These are phyloP conservation scores for Serendipita sp. DNA, from an alignment of 768 basidiomycete genomes.

Conservation along the genomic window DNA sequence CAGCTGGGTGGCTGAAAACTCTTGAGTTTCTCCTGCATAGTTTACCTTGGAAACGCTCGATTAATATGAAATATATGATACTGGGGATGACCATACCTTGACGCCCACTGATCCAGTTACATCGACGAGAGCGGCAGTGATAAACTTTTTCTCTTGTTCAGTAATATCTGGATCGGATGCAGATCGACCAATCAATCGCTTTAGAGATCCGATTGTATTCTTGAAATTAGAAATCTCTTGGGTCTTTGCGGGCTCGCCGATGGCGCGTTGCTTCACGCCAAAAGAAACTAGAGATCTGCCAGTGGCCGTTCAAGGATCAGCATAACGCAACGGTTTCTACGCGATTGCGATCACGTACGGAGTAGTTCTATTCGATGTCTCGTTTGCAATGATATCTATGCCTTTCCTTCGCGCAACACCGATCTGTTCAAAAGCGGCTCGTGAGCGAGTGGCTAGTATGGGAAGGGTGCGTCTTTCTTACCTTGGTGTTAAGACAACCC, in stretches of 20 bases:
- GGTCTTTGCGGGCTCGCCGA: constrained; percentile 93
- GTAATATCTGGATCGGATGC: constrained; percentile 66
- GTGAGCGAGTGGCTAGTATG: constrained; percentile 7
- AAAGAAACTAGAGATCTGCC: constrained; percentile 85
- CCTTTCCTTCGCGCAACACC: constrained; percentile 91
- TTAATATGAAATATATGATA: background rate
- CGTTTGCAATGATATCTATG: constrained; percentile 97
- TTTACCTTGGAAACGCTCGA: constrained; percentile 40
- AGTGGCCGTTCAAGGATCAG: background rate
- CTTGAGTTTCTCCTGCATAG: constrained; percentile 66
- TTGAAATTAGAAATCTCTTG: constrained; percentile 96
- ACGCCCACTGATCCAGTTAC: constrained; percentile 67
- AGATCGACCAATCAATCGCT: constrained; percentile 76
- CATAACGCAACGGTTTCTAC: background rate
- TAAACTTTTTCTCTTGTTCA: constrained; percentile 77
- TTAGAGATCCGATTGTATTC: constrained; percentile 89
- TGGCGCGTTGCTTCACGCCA: constrained; percentile 73
- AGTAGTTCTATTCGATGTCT: constrained; percentile 91
- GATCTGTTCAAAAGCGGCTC: constrained; percentile 35
- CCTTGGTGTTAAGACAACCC: constrained; percentile 81
- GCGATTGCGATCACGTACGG: constrained; percentile 45
- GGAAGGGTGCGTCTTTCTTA: constrained; percentile 17
- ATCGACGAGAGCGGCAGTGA: constrained; percentile 77
- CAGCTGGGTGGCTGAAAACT: constrained; percentile 80
- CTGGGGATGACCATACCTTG: constrained; percentile 34